Evolutionary conservation across 164 flowering plant genomes (phyloP).

Genomic region (Annona cherimola): DNA sequence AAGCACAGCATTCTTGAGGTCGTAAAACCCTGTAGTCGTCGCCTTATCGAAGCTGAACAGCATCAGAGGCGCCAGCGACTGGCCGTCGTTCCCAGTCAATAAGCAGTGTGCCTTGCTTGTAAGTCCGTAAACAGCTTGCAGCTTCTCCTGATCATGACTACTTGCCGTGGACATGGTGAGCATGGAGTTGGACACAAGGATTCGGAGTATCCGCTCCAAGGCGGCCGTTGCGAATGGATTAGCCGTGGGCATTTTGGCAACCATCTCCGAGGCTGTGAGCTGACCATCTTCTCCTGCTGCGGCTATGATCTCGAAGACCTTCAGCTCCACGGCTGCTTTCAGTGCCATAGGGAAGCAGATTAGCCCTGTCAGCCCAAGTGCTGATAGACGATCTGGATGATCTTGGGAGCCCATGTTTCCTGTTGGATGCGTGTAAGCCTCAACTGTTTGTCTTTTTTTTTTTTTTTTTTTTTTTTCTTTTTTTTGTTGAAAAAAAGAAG

Average conservation of each 20-base stretch:
- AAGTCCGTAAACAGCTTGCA: constrained; percentile 5
- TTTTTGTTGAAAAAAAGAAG: too few relatives aligned
- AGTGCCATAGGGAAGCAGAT: constrained; percentile 13
- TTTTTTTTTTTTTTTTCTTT: too few relatives aligned
- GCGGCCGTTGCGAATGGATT: constrained; percentile 6
- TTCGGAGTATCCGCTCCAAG: constrained; percentile 17
- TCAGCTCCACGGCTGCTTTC: constrained; percentile 3
- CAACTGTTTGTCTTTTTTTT: too few relatives aligned
- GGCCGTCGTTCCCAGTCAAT: neutral
- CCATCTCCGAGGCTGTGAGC: constrained; percentile 9
- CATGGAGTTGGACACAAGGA: constrained; percentile 9
- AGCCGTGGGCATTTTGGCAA: constrained; percentile 9
- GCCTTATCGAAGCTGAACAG: neutral
- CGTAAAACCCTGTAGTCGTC: neutral
- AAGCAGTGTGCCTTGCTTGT: neutral
- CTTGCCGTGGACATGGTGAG: constrained; percentile 1
- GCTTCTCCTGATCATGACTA: neutral
- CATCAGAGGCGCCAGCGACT: neutral
- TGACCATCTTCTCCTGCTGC: constrained; percentile 6
- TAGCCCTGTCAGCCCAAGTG: neutral
- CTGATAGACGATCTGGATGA: neutral
- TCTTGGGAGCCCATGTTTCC: too few relatives aligned
- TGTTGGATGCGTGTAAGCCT: too few relatives aligned
- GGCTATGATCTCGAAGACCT: constrained; percentile 11
- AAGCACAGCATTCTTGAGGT: constrained; percentile 3